Percentiles rank a stretch among this genome's conserved stretches.
phyloP scores from a whole-genome alignment of 2,329 filamentous ascomycete species.

The Metarhizium humberi region DNA sequence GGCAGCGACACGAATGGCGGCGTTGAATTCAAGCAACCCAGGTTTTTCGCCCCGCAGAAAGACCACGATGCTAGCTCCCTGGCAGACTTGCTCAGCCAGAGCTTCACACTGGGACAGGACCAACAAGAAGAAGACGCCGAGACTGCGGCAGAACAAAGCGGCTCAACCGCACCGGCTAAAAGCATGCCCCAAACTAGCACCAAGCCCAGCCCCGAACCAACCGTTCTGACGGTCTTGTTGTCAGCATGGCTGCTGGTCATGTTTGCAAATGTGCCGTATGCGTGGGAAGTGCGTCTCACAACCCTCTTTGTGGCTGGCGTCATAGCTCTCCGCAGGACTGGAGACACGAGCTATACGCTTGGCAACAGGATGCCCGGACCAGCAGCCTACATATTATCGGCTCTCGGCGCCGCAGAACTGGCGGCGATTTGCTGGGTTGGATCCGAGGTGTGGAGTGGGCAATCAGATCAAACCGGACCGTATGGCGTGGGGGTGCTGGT shows the following conservation, averaged over 20 bases:
- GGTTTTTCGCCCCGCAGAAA: conserved; percentile 43
- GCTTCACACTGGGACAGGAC: conserved; percentile 31
- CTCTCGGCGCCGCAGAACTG: conserved; percentile 21
- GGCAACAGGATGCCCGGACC: conserved; percentile 10
- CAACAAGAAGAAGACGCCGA: conserved; percentile 4
- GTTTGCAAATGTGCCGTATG: conserved; percentile 13
- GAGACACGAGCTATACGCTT: conserved; percentile 13
- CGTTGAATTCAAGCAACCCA: conserved; percentile 48
- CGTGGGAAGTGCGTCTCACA: conserved; percentile 17
- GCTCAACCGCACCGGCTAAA: background rate
- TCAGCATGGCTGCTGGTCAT: conserved; percentile 17
- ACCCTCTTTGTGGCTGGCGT: conserved; percentile 18
- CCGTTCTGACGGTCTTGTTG: conserved; percentile 13
- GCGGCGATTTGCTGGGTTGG: conserved; percentile 24
- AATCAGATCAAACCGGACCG: conserved; percentile 10
- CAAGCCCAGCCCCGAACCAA: conserved; percentile 8
- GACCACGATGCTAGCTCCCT: conserved; percentile 29
- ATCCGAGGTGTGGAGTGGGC: conserved; percentile 19
- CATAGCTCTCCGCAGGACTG: conserved; percentile 20
- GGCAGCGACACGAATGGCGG: conserved; percentile 8
- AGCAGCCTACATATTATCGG: conserved; percentile 15
- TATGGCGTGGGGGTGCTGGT: conserved; percentile 20
- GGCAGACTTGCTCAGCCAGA: conserved; percentile 34
- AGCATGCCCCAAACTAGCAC: background rate
- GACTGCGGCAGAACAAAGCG: background rate